Evolutionary conservation across 176 grass and related monocot genomes (phyloP).

Genomic region (Typha latifolia): DNA sequence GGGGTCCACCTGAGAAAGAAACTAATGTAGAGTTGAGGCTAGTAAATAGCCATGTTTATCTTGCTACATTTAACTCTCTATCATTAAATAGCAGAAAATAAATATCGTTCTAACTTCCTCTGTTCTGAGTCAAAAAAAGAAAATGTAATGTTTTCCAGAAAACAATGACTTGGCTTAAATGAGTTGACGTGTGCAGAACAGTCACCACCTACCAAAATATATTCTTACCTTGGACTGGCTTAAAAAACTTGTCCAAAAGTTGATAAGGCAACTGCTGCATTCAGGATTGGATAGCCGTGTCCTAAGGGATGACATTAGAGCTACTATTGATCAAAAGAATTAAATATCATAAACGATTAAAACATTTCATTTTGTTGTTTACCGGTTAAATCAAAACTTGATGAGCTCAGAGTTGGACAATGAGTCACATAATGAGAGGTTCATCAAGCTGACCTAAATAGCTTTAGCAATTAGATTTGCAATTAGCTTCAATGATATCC

Average conservation of each 20-base stretch:
- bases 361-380: neutral
- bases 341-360: neutral
- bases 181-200: neutral
- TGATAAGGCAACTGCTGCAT: neutral
- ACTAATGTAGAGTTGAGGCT: too few relatives aligned
- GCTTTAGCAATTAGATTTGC: neutral
- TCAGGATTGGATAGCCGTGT: neutral
- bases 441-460: too few relatives aligned
- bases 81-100: too few relatives aligned
- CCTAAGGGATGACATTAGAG: neutral
- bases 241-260: neutral
- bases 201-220: neutral
- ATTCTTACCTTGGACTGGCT: neutral
- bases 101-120: too few relatives aligned
- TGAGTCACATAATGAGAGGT: neutral
- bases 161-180: neutral
- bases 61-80: too few relatives aligned
- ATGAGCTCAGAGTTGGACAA: neutral
- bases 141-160: too few relatives aligned
- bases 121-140: too few relatives aligned
- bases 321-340: neutral
- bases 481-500: neutral
- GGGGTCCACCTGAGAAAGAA: too few relatives aligned
- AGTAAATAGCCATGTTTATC: too few relatives aligned
- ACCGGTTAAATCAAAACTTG: neutral